These are phyloP conservation scores for Flaveria linearis DNA, from an alignment of 129 eudicot genomes.

Conservation along the genomic window DNA sequence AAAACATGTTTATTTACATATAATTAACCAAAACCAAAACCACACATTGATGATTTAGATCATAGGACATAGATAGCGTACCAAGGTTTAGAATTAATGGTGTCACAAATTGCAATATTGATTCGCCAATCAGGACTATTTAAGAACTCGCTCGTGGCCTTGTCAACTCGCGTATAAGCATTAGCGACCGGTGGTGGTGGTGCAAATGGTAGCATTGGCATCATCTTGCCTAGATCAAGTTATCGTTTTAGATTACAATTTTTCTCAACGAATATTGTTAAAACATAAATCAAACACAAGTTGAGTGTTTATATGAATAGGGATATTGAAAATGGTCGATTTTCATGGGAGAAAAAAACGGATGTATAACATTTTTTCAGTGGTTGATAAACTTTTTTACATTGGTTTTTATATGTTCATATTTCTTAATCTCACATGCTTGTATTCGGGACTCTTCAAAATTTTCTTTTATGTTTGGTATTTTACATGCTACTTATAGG, in stretches of 20 bases:
- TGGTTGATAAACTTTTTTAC: background rate
- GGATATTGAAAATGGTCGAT: slow-evolving; percentile 16
- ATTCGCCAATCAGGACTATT: slow-evolving; percentile 88
- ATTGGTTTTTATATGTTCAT: too few relatives aligned
- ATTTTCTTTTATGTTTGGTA: too few relatives aligned
- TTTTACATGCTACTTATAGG: too few relatives aligned
- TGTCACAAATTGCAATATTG: slow-evolving; percentile 79
- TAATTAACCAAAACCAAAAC: background rate
- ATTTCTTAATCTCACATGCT: too few relatives aligned
- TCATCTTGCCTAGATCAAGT: slow-evolving; percentile 27
- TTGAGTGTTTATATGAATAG: slow-evolving; percentile 13
- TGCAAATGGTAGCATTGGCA: slow-evolving; percentile 41
- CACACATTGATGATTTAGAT: background rate
- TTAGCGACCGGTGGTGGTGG: slow-evolving; percentile 52
- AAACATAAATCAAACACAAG: background rate
- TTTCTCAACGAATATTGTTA: slow-evolving; percentile 3
- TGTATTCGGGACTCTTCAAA: too few relatives aligned
- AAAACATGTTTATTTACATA: background rate
- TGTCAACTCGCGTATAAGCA: slow-evolving; percentile 73
- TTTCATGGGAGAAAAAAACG: background rate
- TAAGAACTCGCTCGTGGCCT: slow-evolving; percentile 93
- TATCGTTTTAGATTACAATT: background rate
- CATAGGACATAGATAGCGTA: slow-evolving; percentile 8
- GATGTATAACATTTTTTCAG: background rate
- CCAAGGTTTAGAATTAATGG: slow-evolving; percentile 72